phyloP scores from a whole-genome alignment of 2,329 filamentous ascomycete genomes.

The Aspergillus jensenii region DNA sequence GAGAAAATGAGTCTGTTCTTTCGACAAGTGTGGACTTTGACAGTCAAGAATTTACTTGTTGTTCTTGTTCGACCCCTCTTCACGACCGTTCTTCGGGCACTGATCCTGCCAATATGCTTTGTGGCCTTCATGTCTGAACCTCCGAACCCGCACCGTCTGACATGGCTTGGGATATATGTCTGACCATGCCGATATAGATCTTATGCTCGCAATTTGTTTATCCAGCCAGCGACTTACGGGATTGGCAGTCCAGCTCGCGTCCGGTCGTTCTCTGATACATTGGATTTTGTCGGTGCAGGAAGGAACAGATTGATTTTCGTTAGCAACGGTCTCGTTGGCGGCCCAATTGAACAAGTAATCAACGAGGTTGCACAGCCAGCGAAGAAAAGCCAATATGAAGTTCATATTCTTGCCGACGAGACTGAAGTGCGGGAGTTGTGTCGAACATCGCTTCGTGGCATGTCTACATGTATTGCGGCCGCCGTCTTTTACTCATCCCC shows the following conservation, averaged over 20 bases:
- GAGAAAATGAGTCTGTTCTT: constrained; percentile 38
- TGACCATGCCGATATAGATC: constrained; percentile 35
- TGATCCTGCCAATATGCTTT: constrained; percentile 58
- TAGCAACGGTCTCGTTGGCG: constrained; percentile 68
- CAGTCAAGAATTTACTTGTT: constrained; percentile 57
- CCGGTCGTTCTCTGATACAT: constrained; percentile 63
- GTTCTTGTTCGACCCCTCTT: constrained; percentile 55
- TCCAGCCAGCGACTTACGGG: constrained; percentile 73
- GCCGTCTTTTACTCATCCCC: constrained; percentile 76
- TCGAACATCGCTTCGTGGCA: constrained; percentile 63
- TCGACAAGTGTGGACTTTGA: constrained; percentile 57
- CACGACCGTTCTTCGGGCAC: constrained; percentile 55
- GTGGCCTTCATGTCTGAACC: constrained; percentile 42
- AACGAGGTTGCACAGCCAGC: constrained; percentile 60
- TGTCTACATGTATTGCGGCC: constrained; percentile 71
- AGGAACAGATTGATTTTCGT: constrained; percentile 74
- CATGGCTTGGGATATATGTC: not conserved
- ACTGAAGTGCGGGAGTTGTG: constrained; percentile 64
- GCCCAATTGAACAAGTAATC: constrained; percentile 72
- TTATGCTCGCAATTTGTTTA: constrained; percentile 80
- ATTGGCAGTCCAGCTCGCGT: constrained; percentile 64
- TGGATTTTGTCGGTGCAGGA: constrained; percentile 57
- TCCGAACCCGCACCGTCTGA: not conserved
- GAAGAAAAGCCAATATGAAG: constrained; percentile 44
- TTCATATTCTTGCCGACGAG: constrained; percentile 56